Conservation (phyloP, 129 eudicot species). For the Centrapalus pauciflorus region DNA sequence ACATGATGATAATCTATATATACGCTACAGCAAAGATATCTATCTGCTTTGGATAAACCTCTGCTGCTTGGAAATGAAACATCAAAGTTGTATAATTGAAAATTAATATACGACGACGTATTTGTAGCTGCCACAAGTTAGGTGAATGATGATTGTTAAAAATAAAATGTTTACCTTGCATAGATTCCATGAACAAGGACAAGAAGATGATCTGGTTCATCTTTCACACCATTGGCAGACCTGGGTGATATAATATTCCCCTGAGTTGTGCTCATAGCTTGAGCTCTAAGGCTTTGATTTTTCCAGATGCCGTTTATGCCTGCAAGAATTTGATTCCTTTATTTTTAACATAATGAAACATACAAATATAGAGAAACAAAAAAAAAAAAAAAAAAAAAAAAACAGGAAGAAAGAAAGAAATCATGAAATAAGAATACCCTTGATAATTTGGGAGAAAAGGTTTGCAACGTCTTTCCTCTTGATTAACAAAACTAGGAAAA, state of each 20-base stretch:
- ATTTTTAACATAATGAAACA: too few species aligned
- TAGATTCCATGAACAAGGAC: slow-evolving; percentile 98
- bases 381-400: background rate
- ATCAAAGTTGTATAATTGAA: background rate
- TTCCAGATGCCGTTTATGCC: slow-evolving; percentile 49
- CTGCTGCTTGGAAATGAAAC: background rate
- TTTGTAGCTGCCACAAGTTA: background rate
- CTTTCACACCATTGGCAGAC: slow-evolving; percentile 20
- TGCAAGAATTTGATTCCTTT: slow-evolving; percentile 26
- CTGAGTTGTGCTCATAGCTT: slow-evolving; percentile 57
- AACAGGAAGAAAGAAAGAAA: background rate
- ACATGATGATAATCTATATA: background rate
- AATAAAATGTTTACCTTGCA: slow-evolving; percentile 52
- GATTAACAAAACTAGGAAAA: slow-evolving; percentile 20
- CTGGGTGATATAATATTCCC: slow-evolving; percentile 45
- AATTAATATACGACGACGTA: background rate
- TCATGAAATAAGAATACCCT: background rate
- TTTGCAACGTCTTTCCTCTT: slow-evolving; percentile 25
- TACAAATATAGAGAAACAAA: background rate
- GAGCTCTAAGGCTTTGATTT: slow-evolving; percentile 42
- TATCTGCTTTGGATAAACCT: background rate
- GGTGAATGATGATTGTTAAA: background rate
- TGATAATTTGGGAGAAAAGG: background rate
- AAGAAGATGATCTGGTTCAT: slow-evolving; percentile 87
- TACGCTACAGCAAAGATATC: background rate